Evolutionary conservation across 164 flowering plant species (phyloP).

Genomic region (Chimonanthus salicifolius): DNA sequence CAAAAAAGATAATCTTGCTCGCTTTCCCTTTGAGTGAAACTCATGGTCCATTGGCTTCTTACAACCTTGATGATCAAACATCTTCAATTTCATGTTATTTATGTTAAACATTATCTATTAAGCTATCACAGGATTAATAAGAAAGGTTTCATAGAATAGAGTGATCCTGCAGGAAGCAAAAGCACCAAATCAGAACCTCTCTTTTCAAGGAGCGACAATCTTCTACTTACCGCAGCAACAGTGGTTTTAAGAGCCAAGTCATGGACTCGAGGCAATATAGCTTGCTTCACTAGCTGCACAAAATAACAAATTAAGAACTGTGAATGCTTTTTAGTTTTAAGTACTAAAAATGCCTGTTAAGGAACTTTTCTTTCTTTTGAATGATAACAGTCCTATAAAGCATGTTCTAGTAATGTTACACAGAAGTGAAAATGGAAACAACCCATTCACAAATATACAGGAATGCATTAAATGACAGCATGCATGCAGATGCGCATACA

Average conservation of each 20-base stretch:
- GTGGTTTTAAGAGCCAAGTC: conserved; percentile 93
- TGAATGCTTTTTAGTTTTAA: neutral
- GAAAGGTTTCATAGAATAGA: neutral
- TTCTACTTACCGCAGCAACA: conserved; percentile 78
- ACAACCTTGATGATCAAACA: neutral
- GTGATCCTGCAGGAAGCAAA: neutral
- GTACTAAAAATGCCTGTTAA: too few relatives aligned
- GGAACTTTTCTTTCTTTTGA: too few relatives aligned
- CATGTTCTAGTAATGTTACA: too few relatives aligned
- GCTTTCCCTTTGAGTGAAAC: neutral
- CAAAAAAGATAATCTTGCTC: too few relatives aligned
- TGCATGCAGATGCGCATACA: too few relatives aligned
- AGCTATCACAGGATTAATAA: neutral
- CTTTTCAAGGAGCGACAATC: neutral
- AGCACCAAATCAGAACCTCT: neutral
- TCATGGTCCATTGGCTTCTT: neutral
- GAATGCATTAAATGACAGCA: too few relatives aligned
- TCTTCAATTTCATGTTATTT: neutral
- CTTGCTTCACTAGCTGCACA: conserved; percentile 83
- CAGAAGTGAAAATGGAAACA: too few relatives aligned
- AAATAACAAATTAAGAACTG: neutral
- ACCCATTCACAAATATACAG: too few relatives aligned
- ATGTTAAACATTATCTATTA: neutral
- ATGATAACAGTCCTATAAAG: too few relatives aligned
- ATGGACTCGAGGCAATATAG: conserved; percentile 89